Evolutionary conservation across 1,139 yeast species (phyloP), one percentile per base, ranked within the genome.

Genomic region (Lodderomyces orthopsilosis): DNA sequence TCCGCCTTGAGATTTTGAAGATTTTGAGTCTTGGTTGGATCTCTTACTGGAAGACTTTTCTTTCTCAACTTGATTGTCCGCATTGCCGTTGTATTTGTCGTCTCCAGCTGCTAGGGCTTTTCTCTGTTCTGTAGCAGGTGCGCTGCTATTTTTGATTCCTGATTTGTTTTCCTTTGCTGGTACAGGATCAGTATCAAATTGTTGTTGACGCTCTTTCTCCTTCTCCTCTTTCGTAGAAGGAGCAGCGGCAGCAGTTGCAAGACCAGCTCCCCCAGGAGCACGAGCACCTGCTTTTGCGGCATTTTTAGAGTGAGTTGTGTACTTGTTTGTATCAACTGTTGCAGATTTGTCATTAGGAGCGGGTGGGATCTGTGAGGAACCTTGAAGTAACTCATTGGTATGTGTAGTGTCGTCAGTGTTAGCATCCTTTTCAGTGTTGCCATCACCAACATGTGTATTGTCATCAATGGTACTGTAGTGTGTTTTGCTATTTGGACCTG

Each of bases 401-500:
- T 30, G 14, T 2, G 34, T 30, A 4, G 19, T 15, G n/a, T 46
- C 41, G 3, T 55, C 54, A 13, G 48, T 50, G 35, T 62, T 7
- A 17, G 36, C 4, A 4, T 34, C 9, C 19, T 7, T 2, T 2
- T 35, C 6, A 14, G 6, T 30, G 34, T 13, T 30, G 12, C 17
- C 10, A n/a, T 42, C 48, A 35, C 24, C 23, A 28, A 38, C 52
- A 46, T 73, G 78, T 17, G 50, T 44, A 49, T 65, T 67, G 49
- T 62, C 57, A 47, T 73, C 78, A 41, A 73, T 72, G 15, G 74
- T 70, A 6, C 75, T 60, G 37, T 48, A 58, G 2, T 44, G 48
- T 4, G 46, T 42, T 1, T 51, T 35, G 2, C 67, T 68, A 2
- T 55, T 51, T 1, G 52, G 38, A 39, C 52, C 55, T 9, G 41